phyloP scores from a whole-genome alignment of 1,139 yeast genomes.

The Wickerhamomyces sp. region DNA sequence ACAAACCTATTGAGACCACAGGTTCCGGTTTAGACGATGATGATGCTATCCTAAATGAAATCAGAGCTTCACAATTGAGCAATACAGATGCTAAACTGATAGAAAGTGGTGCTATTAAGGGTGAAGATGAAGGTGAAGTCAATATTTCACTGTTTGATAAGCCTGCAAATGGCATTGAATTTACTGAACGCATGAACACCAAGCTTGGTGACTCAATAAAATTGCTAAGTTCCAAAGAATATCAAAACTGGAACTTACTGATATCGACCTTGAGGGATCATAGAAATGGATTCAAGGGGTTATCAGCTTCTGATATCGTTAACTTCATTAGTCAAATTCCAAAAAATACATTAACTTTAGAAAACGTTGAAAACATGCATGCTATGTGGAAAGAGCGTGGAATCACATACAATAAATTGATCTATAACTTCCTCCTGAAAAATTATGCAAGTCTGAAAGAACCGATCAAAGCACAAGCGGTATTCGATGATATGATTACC shows the following conservation, averaged over 20 bases:
- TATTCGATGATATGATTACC: conserved; percentile 27
- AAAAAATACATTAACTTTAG: conserved; percentile 28
- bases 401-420: conserved; percentile 29
- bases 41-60: conserved; percentile 26
- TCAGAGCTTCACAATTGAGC: conserved; percentile 1
- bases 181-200: conserved; percentile 41
- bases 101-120: not conserved
- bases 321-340: conserved; percentile 44
- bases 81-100: not conserved
- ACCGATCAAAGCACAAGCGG: conserved; percentile 25
- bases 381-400: conserved; percentile 34
- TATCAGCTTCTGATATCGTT: conserved; percentile 36
- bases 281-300: conserved; percentile 36
- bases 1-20: conserved; percentile 7
- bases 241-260: conserved; percentile 54
- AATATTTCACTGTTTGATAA: conserved; percentile 13
- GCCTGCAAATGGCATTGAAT: conserved; percentile 23
- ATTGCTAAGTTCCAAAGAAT: conserved; percentile 37
- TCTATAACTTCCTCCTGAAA: conserved; percentile 42
- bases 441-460: conserved; percentile 29
- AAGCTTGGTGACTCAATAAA: conserved; percentile 45
- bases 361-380: conserved; percentile 35
- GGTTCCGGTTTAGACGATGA: conserved; percentile 27
- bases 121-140: conserved; percentile 1
- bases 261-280: conserved; percentile 38